phyloP scores from a whole-genome alignment of 257 asterid genomes.

The Solanum chilense region DNA sequence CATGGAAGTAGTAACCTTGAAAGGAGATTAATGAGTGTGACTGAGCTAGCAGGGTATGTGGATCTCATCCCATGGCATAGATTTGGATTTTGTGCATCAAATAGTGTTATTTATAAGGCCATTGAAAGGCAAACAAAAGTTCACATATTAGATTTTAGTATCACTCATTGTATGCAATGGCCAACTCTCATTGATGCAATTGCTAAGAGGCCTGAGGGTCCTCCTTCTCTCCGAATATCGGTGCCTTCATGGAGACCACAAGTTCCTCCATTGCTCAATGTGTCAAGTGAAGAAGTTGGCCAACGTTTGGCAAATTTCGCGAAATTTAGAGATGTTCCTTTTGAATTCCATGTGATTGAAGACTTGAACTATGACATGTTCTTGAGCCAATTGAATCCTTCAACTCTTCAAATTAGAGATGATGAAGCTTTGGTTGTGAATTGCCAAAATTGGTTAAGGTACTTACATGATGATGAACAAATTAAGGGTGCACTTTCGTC shows the following conservation, averaged over 20 bases:
- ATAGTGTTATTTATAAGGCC: slow-evolving; percentile 40
- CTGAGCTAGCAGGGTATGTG: slow-evolving; percentile 70
- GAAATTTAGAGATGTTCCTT: slow-evolving; percentile 43
- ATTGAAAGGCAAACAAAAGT: slow-evolving; percentile 24
- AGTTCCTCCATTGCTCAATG: slow-evolving; percentile 54
- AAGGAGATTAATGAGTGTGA: slow-evolving; percentile 45
- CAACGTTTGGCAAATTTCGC: slow-evolving; percentile 53
- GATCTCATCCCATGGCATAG: slow-evolving; percentile 80
- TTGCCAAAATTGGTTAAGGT: slow-evolving; percentile 64
- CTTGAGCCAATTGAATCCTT: slow-evolving; percentile 16
- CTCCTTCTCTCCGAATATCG: slow-evolving; percentile 37
- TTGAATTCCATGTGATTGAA: slow-evolving; percentile 49
- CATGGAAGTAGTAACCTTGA: slow-evolving; percentile 2
- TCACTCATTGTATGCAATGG: slow-evolving; percentile 83
- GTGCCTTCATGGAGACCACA: slow-evolving; percentile 49
- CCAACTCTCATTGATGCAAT: slow-evolving; percentile 61
- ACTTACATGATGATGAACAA: slow-evolving; percentile 29
- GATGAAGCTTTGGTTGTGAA: slow-evolving; percentile 60
- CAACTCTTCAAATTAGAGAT: slow-evolving; percentile 15
- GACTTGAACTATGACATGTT: slow-evolving; percentile 17
- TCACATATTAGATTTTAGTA: slow-evolving; percentile 60
- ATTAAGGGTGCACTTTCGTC: not conserved
- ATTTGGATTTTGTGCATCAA: slow-evolving; percentile 66
- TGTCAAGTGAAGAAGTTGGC: slow-evolving; percentile 44
- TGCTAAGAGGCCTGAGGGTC: slow-evolving; percentile 29